Conservation (phyloP, 1,284 basidiomycete genomes). For the Thecaphora thlaspeos region DNA sequence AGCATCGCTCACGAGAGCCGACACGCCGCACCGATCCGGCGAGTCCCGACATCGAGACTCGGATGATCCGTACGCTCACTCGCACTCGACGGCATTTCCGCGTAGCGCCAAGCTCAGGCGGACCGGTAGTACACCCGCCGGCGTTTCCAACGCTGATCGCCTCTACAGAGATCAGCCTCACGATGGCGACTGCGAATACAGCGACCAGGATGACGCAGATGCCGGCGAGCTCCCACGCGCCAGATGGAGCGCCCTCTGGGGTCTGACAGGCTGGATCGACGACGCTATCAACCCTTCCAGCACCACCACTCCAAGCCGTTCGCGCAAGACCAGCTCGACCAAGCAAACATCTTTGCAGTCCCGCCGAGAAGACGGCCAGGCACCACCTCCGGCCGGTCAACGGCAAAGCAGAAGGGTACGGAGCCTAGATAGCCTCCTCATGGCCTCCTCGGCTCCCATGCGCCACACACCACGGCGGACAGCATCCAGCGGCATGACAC, state of each 20-base stretch:
- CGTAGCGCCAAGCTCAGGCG: slow-evolving; percentile 16
- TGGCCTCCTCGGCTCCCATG: slow-evolving; percentile 16
- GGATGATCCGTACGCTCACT: too few relatives aligned
- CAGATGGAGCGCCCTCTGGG: slow-evolving; percentile 30
- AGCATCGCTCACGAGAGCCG: too few relatives aligned
- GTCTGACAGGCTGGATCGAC: slow-evolving; percentile 29
- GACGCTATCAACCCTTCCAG: slow-evolving; percentile 22
- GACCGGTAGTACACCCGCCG: slow-evolving; percentile 26
- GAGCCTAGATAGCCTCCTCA: slow-evolving; percentile 23
- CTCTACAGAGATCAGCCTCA: too few relatives aligned
- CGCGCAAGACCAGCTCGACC: slow-evolving; percentile 21
- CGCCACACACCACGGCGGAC: slow-evolving; percentile 6
- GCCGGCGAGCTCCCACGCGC: slow-evolving; percentile 8
- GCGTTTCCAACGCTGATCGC: slow-evolving; percentile 5
- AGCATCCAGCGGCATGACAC: slow-evolving; percentile 8
- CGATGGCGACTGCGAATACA: too few relatives aligned
- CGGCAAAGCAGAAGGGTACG: slow-evolving; percentile 14
- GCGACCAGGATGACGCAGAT: slow-evolving; percentile 11
- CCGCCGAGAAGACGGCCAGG: too few relatives aligned
- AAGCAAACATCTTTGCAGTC: slow-evolving; percentile 1
- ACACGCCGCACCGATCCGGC: too few relatives aligned
- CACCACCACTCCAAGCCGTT: slow-evolving; percentile 5
- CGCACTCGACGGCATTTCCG: too few relatives aligned
- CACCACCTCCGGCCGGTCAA: too few relatives aligned
- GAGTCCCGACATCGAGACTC: too few relatives aligned